Percentiles rank a stretch among this genome's conserved stretches.
These are phyloP conservation scores for Penicillium decumbens DNA, from an alignment of 2,329 filamentous ascomycete species.

Conservation along the genomic window DNA sequence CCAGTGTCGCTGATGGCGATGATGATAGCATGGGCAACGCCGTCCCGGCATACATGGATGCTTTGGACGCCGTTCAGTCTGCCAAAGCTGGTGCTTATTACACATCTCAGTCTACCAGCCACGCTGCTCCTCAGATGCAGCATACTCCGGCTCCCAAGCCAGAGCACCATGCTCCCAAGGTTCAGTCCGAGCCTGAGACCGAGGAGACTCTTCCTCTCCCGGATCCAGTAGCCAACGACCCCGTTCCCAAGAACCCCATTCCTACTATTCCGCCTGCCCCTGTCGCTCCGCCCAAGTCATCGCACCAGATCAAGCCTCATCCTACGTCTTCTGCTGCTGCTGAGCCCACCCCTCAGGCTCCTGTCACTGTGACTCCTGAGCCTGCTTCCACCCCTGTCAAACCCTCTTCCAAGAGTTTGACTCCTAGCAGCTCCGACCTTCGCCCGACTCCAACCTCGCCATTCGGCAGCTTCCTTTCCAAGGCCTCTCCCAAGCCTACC, in stretches of 20 bases:
- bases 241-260: background rate
- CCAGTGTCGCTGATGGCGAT: slow-evolving; percentile 4
- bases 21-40: slow-evolving; percentile 15
- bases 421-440: background rate
- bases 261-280: slow-evolving; percentile 1
- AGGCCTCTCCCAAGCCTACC: background rate
- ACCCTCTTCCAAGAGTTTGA: background rate
- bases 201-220: background rate
- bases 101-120: background rate
- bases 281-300: background rate
- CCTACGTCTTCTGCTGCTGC: background rate
- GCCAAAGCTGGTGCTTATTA: slow-evolving; percentile 4
- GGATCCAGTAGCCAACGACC: background rate
- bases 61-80: slow-evolving; percentile 9
- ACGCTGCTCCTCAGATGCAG: slow-evolving; percentile 1
- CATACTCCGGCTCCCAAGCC: background rate
- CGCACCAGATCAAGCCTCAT: background rate
- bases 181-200: background rate
- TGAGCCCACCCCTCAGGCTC: background rate
- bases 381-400: background rate
- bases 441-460: background rate
- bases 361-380: background rate
- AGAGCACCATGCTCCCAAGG: background rate
- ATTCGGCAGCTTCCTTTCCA: background rate
- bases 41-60: slow-evolving; percentile 14